Evolutionary conservation across 495 filamentous ascomycete genomes (phyloP).

Genomic region (Neurospora sp.): DNA sequence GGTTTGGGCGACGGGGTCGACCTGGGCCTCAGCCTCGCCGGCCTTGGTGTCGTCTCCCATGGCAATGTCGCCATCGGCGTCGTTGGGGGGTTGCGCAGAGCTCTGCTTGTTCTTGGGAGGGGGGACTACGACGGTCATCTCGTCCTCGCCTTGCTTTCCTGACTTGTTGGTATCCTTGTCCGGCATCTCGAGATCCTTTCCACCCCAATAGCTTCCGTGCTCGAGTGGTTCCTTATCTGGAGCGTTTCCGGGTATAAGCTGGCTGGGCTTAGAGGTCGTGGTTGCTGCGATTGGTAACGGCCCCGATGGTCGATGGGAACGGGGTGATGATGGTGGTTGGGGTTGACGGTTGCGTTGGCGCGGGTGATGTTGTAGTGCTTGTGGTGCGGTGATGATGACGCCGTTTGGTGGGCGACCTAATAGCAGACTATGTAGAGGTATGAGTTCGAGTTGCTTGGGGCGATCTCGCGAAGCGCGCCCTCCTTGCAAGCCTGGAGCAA

Average conservation of each 20-base stretch:
- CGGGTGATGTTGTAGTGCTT: not conserved
- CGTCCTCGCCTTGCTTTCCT: slow-evolving; percentile 63
- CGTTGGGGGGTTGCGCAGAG: slow-evolving; percentile 45
- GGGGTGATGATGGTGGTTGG: slow-evolving; percentile 10
- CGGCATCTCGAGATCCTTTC: slow-evolving; percentile 70
- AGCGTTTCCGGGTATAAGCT: slow-evolving; percentile 50
- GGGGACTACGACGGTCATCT: slow-evolving; percentile 82
- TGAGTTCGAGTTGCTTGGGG: slow-evolving; percentile 10
- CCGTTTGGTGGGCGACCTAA: not conserved
- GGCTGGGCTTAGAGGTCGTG: slow-evolving; percentile 3
- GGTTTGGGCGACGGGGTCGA: slow-evolving; percentile 55
- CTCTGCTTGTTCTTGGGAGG: slow-evolving; percentile 63
- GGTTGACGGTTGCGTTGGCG: not conserved
- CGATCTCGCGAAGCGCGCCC: slow-evolving; percentile 21
- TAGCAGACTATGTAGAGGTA: not conserved
- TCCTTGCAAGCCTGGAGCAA: slow-evolving; percentile 9
- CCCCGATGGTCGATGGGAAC: slow-evolving; percentile 8
- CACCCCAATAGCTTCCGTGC: slow-evolving; percentile 65
- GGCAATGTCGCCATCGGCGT: slow-evolving; percentile 61
- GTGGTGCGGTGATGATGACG: slow-evolving; percentile 13
- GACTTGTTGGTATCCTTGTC: slow-evolving; percentile 60
- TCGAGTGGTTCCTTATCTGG: slow-evolving; percentile 63
- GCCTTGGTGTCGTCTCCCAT: slow-evolving; percentile 59
- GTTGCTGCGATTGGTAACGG: slow-evolving; percentile 5
- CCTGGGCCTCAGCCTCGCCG: slow-evolving; percentile 47